Evolutionary conservation across 176 grass and related monocot species (phyloP).

Genomic region (Oryza nivara): DNA sequence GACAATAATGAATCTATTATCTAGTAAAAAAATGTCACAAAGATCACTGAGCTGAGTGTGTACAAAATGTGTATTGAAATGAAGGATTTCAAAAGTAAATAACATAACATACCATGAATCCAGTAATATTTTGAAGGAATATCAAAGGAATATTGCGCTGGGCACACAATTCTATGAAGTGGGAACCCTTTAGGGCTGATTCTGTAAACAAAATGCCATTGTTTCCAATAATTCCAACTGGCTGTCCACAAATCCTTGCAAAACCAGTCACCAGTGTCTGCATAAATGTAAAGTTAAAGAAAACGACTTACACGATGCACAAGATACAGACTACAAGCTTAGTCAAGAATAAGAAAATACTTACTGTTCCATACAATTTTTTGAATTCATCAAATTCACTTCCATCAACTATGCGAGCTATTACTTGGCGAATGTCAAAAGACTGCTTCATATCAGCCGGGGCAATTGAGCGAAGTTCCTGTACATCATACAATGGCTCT

Average conservation of each 20-base stretch:
- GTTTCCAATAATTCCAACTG: constrained; percentile 95
- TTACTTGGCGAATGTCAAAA: constrained; percentile 86
- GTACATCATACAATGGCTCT: constrained; percentile 83
- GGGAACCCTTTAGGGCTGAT: constrained; percentile 89
- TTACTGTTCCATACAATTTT: constrained; percentile 95
- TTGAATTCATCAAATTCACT: constrained; percentile 99
- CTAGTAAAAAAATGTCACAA: background rate
- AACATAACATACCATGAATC: constrained; percentile 80
- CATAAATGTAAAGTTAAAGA: constrained; percentile 35
- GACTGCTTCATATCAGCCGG: constrained; percentile 82
- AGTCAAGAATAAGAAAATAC: constrained; percentile 37
- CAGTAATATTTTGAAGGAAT: constrained; percentile 99
- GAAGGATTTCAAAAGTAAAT: constrained; percentile 19
- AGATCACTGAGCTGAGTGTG: too few relatives aligned
- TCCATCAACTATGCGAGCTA: constrained; percentile 83
- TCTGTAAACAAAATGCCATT: constrained; percentile 97
- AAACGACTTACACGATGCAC: background rate
- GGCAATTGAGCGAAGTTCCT: constrained; percentile 86
- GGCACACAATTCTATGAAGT: constrained; percentile 96
- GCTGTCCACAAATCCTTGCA: constrained; percentile 85
- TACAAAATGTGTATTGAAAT: background rate
- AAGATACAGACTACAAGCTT: constrained; percentile 30
- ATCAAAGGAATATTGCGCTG: constrained; percentile 98
- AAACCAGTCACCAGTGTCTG: constrained; percentile 98
- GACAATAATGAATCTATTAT: background rate